Percentiles rank a stretch among this genome's conserved stretches.
phyloP scores from a whole-genome alignment of 495 filamentous ascomycete species.

The Neohortaea acidophila region DNA sequence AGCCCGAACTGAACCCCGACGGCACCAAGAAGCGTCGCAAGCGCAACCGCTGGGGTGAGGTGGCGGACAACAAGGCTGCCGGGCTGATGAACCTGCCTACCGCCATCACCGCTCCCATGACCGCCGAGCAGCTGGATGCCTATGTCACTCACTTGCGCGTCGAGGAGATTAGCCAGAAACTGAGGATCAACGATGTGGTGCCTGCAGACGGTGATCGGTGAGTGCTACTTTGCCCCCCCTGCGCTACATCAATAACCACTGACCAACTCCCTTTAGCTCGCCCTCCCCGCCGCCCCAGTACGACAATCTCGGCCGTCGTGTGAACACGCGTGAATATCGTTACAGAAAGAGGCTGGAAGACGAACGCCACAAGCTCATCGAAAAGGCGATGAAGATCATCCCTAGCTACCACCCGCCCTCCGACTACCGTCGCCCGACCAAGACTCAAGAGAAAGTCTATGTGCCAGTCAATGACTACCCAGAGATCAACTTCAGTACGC shows the following conservation, averaged over 20 bases:
- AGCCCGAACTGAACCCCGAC: constrained; percentile 37
- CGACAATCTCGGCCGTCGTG: constrained; percentile 95
- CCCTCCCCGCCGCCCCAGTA: constrained; percentile 93
- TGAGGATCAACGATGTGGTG: constrained; percentile 94
- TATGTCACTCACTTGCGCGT: constrained; percentile 91
- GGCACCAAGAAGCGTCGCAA: constrained; percentile 80
- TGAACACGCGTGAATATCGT: constrained; percentile 93
- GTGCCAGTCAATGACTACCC: constrained; percentile 99
- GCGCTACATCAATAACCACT: constrained; percentile 7
- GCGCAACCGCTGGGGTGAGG: constrained; percentile 94
- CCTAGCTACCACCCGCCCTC: constrained; percentile 95
- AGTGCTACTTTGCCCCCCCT: constrained; percentile 18
- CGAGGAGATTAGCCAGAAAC: constrained; percentile 97
- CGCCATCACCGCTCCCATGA: constrained; percentile 92
- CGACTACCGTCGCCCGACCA: constrained; percentile 94
- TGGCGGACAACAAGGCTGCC: constrained; percentile 90
- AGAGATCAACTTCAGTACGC: constrained; percentile 99
- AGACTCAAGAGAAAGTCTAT: constrained; percentile 99
- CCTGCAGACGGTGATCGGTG: constrained; percentile 89
- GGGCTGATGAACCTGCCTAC: constrained; percentile 95
- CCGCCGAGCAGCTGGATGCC: constrained; percentile 90
- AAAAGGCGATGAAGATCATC: constrained; percentile 96
- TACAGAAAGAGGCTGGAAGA: constrained; percentile 96
- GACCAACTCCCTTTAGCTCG: constrained; percentile 43
- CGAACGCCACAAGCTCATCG: constrained; percentile 92